phyloP scores from a whole-genome alignment of 768 basidiomycete genomes.

The Podaxis sp. region DNA sequence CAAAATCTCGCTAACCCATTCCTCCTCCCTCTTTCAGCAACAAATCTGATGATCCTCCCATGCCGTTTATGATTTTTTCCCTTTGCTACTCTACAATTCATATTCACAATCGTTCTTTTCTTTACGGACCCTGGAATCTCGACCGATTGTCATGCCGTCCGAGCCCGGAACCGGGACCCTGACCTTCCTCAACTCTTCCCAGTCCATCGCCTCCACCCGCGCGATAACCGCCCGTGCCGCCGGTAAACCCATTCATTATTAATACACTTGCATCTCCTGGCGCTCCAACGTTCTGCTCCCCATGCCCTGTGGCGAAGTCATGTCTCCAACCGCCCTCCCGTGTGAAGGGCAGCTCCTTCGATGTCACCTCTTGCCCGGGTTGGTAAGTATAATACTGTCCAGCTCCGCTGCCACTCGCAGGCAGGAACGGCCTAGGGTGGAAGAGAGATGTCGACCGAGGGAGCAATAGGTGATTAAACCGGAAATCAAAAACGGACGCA shows the following conservation, averaged over 20 bases:
- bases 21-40: neutral
- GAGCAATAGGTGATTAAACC: constrained; percentile 54
- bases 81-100: neutral
- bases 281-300: constrained; percentile 33
- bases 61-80: neutral
- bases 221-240: neutral
- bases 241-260: neutral
- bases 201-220: neutral
- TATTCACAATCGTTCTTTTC: neutral
- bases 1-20: neutral
- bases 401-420: constrained; percentile 14
- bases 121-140: neutral
- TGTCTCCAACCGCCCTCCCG: constrained; percentile 43
- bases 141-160: neutral
- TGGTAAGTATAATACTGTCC: constrained; percentile 33
- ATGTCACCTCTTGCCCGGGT: constrained; percentile 20
- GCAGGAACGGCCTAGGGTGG: constrained; percentile 27
- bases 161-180: neutral
- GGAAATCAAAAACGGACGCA: constrained; percentile 50
- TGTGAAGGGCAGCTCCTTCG: constrained; percentile 34
- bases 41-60: neutral
- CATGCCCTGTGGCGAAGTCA: constrained; percentile 20
- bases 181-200: neutral
- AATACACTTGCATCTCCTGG: constrained; percentile 38
- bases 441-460: constrained; percentile 45